Conservation (phyloP, 78 protist species). For the Dictyostelium brefeldianum region DNA sequence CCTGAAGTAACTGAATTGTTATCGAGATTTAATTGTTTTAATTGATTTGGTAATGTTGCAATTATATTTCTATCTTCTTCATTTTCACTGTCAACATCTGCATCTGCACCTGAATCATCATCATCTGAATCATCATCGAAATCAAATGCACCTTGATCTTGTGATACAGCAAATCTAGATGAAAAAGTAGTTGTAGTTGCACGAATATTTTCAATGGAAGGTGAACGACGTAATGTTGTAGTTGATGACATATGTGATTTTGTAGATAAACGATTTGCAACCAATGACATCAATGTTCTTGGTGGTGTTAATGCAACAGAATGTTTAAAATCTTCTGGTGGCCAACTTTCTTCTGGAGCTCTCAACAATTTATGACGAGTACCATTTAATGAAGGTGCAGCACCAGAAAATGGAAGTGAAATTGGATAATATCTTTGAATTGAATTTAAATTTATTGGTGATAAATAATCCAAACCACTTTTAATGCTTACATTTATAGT, state of each 20-base stretch:
- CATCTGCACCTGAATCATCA: conserved; percentile 67
- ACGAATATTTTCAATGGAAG: conserved; percentile 62
- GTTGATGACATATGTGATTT: conserved; percentile 72
- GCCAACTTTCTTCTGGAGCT: conserved; percentile 71
- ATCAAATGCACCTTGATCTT: conserved; percentile 12
- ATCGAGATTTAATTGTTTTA: not conserved
- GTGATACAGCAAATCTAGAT: not conserved
- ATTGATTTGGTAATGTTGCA: not conserved
- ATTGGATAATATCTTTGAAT: conserved; percentile 59
- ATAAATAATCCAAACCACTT: conserved; percentile 45
- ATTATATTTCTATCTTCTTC: conserved; percentile 45
- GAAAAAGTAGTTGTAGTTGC: not conserved
- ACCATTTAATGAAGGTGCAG: conserved; percentile 33
- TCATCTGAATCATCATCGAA: conserved; percentile 33
- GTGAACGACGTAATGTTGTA: conserved; percentile 66
- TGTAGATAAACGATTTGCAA: conserved; percentile 57
- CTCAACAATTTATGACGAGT: conserved; percentile 41
- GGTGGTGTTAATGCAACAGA: conserved; percentile 59
- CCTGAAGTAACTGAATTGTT: not conserved
- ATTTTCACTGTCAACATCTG: conserved; percentile 66
- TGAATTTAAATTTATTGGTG: conserved; percentile 54
- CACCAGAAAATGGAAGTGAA: conserved; percentile 20
- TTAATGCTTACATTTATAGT: conserved; percentile 39
- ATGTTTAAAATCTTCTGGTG: conserved; percentile 73
- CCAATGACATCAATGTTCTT: conserved; percentile 58